A percentile compares a stretch with the other conserved stretches of the same genome.
phyloP scores from a whole-genome alignment of 2,329 filamentous ascomycete genomes.

The Claviceps purpurea region DNA sequence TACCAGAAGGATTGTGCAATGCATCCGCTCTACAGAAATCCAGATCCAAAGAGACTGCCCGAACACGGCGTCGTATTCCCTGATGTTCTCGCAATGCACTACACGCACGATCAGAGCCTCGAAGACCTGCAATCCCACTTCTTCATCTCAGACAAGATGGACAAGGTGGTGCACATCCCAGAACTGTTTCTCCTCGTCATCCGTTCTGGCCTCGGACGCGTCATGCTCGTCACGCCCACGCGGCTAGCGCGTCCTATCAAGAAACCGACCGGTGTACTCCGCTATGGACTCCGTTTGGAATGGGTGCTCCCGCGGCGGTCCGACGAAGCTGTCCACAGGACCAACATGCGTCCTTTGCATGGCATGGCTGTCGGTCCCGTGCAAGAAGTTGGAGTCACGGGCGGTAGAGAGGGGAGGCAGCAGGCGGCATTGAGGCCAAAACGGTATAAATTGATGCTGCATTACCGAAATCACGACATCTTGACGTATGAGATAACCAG shows the following conservation, averaged over 20 bases:
- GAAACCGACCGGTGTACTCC: slow-evolving; percentile 11
- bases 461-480: slow-evolving; percentile 57
- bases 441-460: slow-evolving; percentile 55
- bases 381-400: slow-evolving; percentile 27
- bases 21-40: slow-evolving; percentile 16
- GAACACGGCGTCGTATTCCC: slow-evolving; percentile 21
- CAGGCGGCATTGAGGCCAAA: slow-evolving; percentile 19
- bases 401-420: slow-evolving; percentile 6
- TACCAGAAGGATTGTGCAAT: slow-evolving; percentile 37
- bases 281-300: slow-evolving; percentile 40
- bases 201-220: slow-evolving; percentile 53
- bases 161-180: slow-evolving; percentile 50
- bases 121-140: slow-evolving; percentile 14
- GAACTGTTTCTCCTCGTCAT: slow-evolving; percentile 57
- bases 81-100: slow-evolving; percentile 15
- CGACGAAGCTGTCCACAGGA: slow-evolving; percentile 31
- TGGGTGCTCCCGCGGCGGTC: slow-evolving; percentile 32
- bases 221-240: slow-evolving; percentile 46
- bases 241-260: slow-evolving; percentile 15
- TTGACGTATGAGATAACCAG: slow-evolving; percentile 54
- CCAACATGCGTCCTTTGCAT: slow-evolving; percentile 40
- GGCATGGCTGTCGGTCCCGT: slow-evolving; percentile 57
- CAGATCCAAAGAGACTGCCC: slow-evolving; percentile 6
- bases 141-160: slow-evolving; percentile 29
- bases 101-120: slow-evolving; percentile 10